Base-by-base conservation (phyloP, 169 alveolate species). In the Babesia bovis region DNA sequence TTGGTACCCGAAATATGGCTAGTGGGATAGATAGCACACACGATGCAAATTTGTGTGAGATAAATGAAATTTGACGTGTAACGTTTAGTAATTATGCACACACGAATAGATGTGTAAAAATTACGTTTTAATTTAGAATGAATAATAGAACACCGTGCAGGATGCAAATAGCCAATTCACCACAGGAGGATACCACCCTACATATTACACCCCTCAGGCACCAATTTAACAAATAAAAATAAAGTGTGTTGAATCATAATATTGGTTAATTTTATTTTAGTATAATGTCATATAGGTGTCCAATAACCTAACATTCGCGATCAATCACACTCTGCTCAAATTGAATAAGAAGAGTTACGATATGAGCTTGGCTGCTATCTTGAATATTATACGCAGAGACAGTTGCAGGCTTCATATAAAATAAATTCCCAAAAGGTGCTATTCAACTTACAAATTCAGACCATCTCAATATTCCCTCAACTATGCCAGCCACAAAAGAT, bases 401-500 rank as follows among this genome's bases (percentile, higher is more conserved):
- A 4, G 23, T 52, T 0, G 72, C 82, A n/a, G 53, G 68, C 88
- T 81, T 49, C 21, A 49, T 23, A 42, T 0, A 5, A 26, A 35
- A 52, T 26, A 3, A 1, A 6, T 2, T 30, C 13, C 23, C 36
- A 9, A 23, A 4, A 6, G 38, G 19, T 67, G 21, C 6, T 5
- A 47, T 38, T 19, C 6, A 9, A 69, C 76, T 23, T 71, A 81
- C 88, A 23, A 81, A 63, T 26, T 72, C 51, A 36, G 79, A 47
- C 36, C 79, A 33, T 9, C 83, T 36, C 23, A 81, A 57, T 9
- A 81, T 81, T 19, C 88, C 88, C 53, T 81, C 84, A 12, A 81
- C 88, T 12, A 81, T 81, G 30, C 88, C 88, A 7, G 84, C 88
- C 9, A 81, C 44, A 26, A 70, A 81, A 10, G 84, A 40, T 28